These are phyloP conservation scores for Pythium coloratum DNA, from an alignment of 352 stramenopile genomes.

Conservation along the genomic window DNA sequence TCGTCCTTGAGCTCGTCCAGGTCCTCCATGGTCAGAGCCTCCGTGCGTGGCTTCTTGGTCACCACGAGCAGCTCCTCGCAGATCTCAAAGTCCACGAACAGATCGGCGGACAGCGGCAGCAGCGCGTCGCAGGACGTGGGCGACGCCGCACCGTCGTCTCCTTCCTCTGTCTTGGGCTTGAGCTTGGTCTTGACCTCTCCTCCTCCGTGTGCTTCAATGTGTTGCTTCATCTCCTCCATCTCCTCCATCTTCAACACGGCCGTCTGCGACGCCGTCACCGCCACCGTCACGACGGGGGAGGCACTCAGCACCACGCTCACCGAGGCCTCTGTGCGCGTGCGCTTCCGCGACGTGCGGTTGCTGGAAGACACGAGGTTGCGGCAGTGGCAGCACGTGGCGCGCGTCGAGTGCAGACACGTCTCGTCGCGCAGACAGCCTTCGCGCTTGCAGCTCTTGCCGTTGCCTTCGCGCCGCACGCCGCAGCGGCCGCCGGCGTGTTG, in stretches of 20 bases:
- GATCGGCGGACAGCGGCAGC: conserved; percentile 19
- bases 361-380: conserved; percentile 73
- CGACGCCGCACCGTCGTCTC: conserved; percentile 17
- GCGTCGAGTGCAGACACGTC: conserved; percentile 65
- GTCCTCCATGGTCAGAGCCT: neutral
- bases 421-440: conserved; percentile 61
- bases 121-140: conserved; percentile 23
- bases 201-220: neutral
- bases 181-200: neutral
- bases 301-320: neutral
- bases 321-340: conserved; percentile 24
- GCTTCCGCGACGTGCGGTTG: conserved; percentile 40
- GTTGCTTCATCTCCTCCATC: neutral
- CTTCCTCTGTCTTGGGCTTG: neutral
- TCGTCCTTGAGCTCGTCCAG: neutral
- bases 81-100: conserved; percentile 23
- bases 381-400: conserved; percentile 76
- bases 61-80: conserved; percentile 23
- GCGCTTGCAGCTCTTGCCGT: conserved; percentile 63
- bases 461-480: conserved; percentile 61
- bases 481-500: conserved; percentile 53
- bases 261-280: neutral
- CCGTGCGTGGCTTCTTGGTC: conserved; percentile 21
- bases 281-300: neutral
- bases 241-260: neutral